phyloP scores from a whole-genome alignment of 306 rosid genomes.

The Cucurbita pepo region DNA sequence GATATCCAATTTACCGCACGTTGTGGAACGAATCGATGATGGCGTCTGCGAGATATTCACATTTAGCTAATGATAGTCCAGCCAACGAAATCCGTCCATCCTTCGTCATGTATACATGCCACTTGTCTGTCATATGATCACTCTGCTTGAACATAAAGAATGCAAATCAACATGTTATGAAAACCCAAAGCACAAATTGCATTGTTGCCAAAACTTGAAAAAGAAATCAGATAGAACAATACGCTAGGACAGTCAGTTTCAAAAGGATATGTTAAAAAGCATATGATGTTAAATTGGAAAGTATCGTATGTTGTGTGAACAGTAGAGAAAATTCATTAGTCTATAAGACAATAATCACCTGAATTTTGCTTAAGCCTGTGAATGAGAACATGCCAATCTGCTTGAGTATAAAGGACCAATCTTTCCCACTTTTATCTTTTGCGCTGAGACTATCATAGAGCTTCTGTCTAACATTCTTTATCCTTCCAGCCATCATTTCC shows the following conservation, averaged over 20 bases:
- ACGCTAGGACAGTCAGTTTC: neutral
- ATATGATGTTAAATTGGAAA: neutral
- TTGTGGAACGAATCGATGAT: constrained; percentile 75
- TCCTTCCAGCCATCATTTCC: constrained; percentile 99
- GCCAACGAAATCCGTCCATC: constrained; percentile 97
- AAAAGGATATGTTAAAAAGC: neutral
- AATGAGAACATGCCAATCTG: constrained; percentile 98
- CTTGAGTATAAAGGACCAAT: constrained; percentile 87
- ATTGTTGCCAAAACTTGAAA: neutral
- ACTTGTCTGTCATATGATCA: constrained; percentile 83
- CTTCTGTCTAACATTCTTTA: constrained; percentile 72
- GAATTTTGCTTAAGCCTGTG: constrained; percentile 72
- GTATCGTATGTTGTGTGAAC: neutral
- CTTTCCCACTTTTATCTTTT: constrained; percentile 87
- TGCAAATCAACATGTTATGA: neutral
- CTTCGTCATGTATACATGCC: constrained; percentile 97
- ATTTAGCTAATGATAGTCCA: constrained; percentile 75
- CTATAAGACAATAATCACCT: constrained; percentile 28
- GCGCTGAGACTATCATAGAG: constrained; percentile 55
- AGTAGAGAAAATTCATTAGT: neutral
- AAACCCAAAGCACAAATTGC: neutral
- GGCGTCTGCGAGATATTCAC: constrained; percentile 92
- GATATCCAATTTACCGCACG: constrained; percentile 40
- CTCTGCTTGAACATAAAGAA: constrained; percentile 28
- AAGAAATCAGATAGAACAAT: neutral